Evolutionary conservation across 768 basidiomycete genomes (phyloP), one percentile per base, ranked within the genome.

Genomic region (Hericium alpestre): DNA sequence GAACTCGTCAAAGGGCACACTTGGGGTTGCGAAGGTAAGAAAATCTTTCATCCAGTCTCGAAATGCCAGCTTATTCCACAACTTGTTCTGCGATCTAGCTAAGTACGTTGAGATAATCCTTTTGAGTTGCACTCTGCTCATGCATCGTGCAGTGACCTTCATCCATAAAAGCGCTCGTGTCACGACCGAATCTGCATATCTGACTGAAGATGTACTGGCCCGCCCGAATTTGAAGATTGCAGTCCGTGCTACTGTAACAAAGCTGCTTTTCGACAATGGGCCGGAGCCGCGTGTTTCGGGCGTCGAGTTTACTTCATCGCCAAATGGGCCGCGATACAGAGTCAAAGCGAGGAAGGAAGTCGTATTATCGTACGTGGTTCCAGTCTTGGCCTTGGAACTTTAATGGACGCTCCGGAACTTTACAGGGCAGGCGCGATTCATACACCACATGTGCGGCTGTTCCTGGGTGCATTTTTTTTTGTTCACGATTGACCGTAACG

Each of bases 161-260:
- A 74, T 88, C 53, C 74, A 81, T 63, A 58, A 72, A 38, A 74
- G 74, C 37, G 69, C 71, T 56, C 79, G 87, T 0, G 82, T 83
- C 7, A 82, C 85, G 1, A 74, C 82, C 1, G 84, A 87, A 64
- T 70, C 76, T 1, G 84, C 83, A 0, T 89, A 88, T 64, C 76
- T 89, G 37, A 87, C 84, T 0, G 69, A 76, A 1, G 73, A 81
- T 0, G 86, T 87, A 3, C 74, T 88, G 6, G 72, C 74, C 5
- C 74, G 87, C 38, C 79, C 79, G 6, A 89, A 89, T 60, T 73
- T 90, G 23, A 83, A 73, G 23, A 79, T 90, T 18, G 77, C 77
- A 2, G 76, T 78, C 20, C 69, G 75, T 50, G 79, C 83, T 0
- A 74, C 74, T 7, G 84, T 79, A 2, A 85, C 82, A 12, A 78